Base-by-base conservation (phyloP, 495 filamentous ascomycete genomes). In the Parachaetomium inaequale region DNA sequence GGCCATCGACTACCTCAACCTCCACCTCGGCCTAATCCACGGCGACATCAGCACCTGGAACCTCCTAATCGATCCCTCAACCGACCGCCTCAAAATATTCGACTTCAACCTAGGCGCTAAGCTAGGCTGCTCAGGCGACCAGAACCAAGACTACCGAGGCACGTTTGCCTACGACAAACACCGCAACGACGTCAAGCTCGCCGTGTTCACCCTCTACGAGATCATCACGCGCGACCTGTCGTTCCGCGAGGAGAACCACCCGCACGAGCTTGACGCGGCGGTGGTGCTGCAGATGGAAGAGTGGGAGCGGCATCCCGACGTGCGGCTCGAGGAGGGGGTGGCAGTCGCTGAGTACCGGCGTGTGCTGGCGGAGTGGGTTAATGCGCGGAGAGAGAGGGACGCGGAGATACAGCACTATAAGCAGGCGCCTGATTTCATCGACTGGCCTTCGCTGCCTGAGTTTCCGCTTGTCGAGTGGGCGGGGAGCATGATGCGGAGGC, bases 1-100 rank as follows among this genome's bases (percentile, higher is more conserved):
- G 63, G 46, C 54, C 17, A 59, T 62, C 50, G 63, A 66, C 50
- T 43, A 62, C 31, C 59, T 62, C 49, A 66, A 66, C 31, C 63
- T 66, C 10, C 46, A 15, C 8, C 29, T 62, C 1, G 59, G 63
- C 2, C 45, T 66, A 7, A 49, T 55, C 11, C 59, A 66, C 55
- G 40, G 59, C 31, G 59, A 62, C 31, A 49, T 66, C 2, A 23
- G 17, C 14, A 7, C n/a, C 0, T 51, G 49, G 54, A 62, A 66
- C 32, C 59, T 62, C 17, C 38, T 66, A 0, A 66, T 66, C 40
- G 50, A 62, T 49, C n/a, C 47, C 7, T 49, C 43, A 8, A 59
- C 59, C 4, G 58, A 62, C 42, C 15, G 32, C 19, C 46, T 62
- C 23, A 19, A 50, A 19, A 12, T 66, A 49, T 62, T 62, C 14